These are phyloP conservation scores for Phytopythium helicoides DNA, from an alignment of 352 stramenopile species.

Conservation along the genomic window DNA sequence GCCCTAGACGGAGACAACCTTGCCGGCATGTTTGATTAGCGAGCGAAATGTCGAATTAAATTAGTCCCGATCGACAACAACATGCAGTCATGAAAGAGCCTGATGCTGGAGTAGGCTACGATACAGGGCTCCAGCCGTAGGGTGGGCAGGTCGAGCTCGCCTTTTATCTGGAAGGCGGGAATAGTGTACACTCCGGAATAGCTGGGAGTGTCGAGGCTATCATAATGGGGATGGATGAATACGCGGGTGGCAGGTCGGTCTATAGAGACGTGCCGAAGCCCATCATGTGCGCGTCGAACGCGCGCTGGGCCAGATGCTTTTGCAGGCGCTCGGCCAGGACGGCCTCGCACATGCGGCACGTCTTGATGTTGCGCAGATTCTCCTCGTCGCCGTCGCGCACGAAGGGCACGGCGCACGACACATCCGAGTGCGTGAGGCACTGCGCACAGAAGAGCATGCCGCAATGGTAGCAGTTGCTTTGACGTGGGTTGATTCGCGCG, in stretches of 20 bases:
- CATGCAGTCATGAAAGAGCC: too few species aligned
- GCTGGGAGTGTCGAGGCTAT: too few species aligned
- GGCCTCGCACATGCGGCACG: conserved; percentile 58
- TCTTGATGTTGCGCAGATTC: conserved; percentile 47
- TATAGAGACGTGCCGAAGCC: conserved; percentile 36
- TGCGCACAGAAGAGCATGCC: conserved; percentile 69
- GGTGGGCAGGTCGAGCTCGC: too few species aligned
- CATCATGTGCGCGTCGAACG: conserved; percentile 60
- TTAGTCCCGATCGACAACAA: not conserved
- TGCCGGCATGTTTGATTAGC: conserved; percentile 43
- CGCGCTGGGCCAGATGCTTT: conserved; percentile 45
- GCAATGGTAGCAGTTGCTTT: conserved; percentile 85
- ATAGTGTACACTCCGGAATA: too few species aligned
- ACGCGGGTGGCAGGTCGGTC: not conserved
- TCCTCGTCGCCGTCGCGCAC: conserved; percentile 53
- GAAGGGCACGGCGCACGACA: conserved; percentile 52
- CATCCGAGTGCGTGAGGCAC: conserved; percentile 53
- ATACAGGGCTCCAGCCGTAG: too few species aligned
- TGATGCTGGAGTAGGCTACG: too few species aligned
- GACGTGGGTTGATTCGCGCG: conserved; percentile 34
- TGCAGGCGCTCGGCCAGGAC: conserved; percentile 56
- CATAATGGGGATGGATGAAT: not conserved
- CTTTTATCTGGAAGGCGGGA: too few species aligned
- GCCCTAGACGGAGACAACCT: conserved; percentile 38
- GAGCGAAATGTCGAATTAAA: not conserved